Evolutionary conservation across 345 rosid species (phyloP).

Genomic region (Brassica cretica): DNA sequence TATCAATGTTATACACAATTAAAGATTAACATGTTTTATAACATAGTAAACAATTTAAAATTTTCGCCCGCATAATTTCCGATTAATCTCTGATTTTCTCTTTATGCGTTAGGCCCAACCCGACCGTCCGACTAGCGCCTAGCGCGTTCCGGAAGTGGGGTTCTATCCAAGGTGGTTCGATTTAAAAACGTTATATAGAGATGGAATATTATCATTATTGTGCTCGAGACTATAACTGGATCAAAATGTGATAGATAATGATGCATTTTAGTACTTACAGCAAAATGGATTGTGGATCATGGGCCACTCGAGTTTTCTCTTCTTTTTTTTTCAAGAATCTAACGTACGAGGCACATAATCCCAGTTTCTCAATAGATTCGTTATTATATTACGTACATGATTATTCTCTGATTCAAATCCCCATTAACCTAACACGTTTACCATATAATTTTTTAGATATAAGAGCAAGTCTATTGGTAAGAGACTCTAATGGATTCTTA

Average conservation of each 20-base stretch:
- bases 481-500: too few relatives aligned
- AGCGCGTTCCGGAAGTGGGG: too few relatives aligned
- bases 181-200: neutral
- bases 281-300: conserved; percentile 22
- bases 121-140: too few relatives aligned
- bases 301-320: conserved; percentile 31
- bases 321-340: conserved; percentile 14
- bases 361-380: conserved; percentile 9
- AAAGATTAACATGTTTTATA: too few relatives aligned
- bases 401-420: neutral
- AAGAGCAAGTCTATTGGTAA: too few relatives aligned
- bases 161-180: conserved; percentile 22
- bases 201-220: conserved; percentile 15
- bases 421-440: neutral
- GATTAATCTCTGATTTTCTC: too few relatives aligned
- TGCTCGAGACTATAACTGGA: conserved; percentile 20
- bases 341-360: conserved; percentile 35
- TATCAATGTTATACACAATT: too few relatives aligned
- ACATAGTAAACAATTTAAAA: too few relatives aligned
- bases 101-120: too few relatives aligned
- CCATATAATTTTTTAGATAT: neutral
- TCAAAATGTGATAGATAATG: conserved; percentile 28
- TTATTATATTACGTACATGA: neutral
- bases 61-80: too few relatives aligned
- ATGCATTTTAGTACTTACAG: conserved; percentile 30